Evolutionary conservation across 768 basidiomycete genomes (phyloP).

Genomic region (Pisolithus microcarpus): DNA sequence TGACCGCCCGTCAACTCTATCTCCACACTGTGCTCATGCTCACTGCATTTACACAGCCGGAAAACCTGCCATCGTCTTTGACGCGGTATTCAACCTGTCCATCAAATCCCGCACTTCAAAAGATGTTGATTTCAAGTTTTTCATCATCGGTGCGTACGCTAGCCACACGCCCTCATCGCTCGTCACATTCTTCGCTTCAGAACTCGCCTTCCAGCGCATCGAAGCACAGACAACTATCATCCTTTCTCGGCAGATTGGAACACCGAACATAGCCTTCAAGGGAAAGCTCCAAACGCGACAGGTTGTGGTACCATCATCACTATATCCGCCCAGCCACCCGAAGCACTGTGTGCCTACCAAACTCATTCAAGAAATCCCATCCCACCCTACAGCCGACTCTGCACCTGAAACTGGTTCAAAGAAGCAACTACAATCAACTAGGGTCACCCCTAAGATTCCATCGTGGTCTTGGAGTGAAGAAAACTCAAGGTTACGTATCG

Average conservation of each 20-base stretch:
- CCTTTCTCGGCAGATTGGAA: constrained; percentile 62
- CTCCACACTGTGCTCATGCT: constrained; percentile 6
- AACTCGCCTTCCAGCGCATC: constrained; percentile 61
- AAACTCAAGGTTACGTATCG: constrained; percentile 38
- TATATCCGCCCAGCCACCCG: constrained; percentile 26
- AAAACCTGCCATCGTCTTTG: constrained; percentile 62
- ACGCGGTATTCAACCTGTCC: constrained; percentile 57
- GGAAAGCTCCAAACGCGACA: constrained; percentile 57
- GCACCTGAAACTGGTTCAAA: constrained; percentile 42
- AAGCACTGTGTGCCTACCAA: constrained; percentile 8
- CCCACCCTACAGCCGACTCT: constrained; percentile 35
- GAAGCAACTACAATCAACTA: constrained; percentile 1
- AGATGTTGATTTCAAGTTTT: constrained; percentile 60
- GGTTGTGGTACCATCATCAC: constrained; percentile 44
- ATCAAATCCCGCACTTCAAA: constrained; percentile 53
- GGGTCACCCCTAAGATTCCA: constrained; percentile 18
- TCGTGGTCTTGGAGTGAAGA: constrained; percentile 51
- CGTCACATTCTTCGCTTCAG: constrained; percentile 29
- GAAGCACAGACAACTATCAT: constrained; percentile 53
- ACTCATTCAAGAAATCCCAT: constrained; percentile 27
- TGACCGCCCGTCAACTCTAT: constrained; percentile 7
- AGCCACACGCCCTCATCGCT: constrained; percentile 1
- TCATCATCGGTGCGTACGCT: constrained; percentile 52
- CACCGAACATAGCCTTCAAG: constrained; percentile 73
- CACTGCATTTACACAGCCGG: constrained; percentile 42